Evolutionary conservation across 176 grass and related monocot genomes (phyloP), one percentile per base, ranked within the genome.

Genomic region (Juncus effusus): DNA sequence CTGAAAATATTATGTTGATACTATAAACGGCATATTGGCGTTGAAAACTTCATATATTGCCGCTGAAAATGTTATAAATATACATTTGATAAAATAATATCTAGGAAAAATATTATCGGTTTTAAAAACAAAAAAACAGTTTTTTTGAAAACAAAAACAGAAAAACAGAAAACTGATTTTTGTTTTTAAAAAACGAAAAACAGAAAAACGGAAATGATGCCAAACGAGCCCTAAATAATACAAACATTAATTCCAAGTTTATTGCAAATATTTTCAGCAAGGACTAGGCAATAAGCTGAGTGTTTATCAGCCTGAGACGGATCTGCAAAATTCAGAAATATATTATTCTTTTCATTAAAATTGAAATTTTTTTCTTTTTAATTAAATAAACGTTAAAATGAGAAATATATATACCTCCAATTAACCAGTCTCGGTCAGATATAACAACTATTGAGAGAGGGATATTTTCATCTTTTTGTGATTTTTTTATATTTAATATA

Each of bases 201-300:
- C n/a, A n/a, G n/a, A n/a, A n/a, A n/a, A n/a, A n/a, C n/a, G n/a
- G n/a, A n/a, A n/a, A n/a, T n/a, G n/a, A n/a, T n/a, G n/a, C n/a
- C n/a, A n/a, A n/a, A n/a, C n/a, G n/a, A n/a, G n/a, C n/a, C n/a
- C n/a, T 54, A 68, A 60, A 74, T 28, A 80, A 12, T 64, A 82
- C 93, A 62, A 52, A 92, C 93, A 82, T 84, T 73, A 77, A 97
- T 76, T 7, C 63, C 75, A 78, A 92, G 83, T 84, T 75, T 92
- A 58, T 89, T 67, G 80, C 94, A 97, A 75, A 97, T 97, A 64
- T 76, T 89, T 84, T 97, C 88, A 84, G 85, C 88, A 80, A 92
- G 88, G 62, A 97, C 82, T 77, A 97, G 76, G 16, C 85, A 89
- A 82, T 97, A 89, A 73, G 94, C 88, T 50, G 84, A 82, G 63